These are phyloP conservation scores for Eucalyptus tenuipes DNA, from an alignment of 345 rosid species.

Conservation along the genomic window DNA sequence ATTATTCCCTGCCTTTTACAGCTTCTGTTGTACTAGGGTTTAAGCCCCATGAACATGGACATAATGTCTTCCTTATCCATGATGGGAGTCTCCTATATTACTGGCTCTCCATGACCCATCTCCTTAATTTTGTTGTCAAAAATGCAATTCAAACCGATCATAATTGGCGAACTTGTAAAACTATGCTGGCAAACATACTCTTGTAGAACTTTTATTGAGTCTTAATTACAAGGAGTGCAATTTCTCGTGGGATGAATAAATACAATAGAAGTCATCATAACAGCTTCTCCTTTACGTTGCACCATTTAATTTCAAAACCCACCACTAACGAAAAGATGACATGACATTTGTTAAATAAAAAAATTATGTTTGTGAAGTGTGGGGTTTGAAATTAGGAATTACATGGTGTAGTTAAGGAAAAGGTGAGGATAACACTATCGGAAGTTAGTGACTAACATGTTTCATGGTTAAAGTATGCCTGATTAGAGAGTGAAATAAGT, in stretches of 20 bases:
- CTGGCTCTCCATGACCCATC: not conserved
- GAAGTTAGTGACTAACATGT: not conserved
- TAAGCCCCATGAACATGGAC: not conserved
- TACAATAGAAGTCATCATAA: not conserved
- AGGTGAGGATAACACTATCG: not conserved
- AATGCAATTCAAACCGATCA: not conserved
- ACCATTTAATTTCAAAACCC: not conserved
- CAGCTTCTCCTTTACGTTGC: not conserved
- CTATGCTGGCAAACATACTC: not conserved
- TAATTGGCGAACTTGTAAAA: not conserved
- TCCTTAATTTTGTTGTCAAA: not conserved
- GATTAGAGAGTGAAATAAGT: not conserved
- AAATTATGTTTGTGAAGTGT: not conserved
- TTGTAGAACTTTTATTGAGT: not conserved
- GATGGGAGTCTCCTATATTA: not conserved
- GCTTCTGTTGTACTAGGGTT: not conserved
- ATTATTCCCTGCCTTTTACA: not conserved
- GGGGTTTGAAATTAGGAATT: not conserved
- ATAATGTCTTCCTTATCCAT: not conserved
- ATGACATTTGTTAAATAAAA: not conserved
- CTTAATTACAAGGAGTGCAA: not conserved
- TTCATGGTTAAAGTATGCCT: not conserved
- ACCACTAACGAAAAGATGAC: not conserved
- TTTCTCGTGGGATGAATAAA: not conserved
- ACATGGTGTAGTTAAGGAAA: not conserved